Evolutionary conservation across 2,329 filamentous ascomycete species (phyloP), one percentile per base, ranked within the genome.

Genomic region (Talaromyces sp.): DNA sequence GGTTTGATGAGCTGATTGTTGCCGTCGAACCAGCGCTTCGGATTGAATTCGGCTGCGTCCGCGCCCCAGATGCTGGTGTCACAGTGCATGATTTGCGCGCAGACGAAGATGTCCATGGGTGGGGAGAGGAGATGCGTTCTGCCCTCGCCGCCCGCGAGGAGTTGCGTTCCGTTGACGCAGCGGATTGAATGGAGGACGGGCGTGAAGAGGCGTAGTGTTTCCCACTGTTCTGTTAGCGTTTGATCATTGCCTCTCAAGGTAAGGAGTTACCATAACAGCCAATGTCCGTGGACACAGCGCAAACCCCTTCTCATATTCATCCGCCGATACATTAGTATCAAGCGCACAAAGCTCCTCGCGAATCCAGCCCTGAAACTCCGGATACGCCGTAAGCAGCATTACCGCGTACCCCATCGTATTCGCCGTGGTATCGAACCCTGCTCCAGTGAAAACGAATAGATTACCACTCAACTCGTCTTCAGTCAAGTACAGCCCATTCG

Each of bases 321-420:
- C 70, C 2, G 70, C 66, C 2, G 72, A 73, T 3, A 66, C 58
- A 3, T 72, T 69, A 6, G 67, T 63, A 5, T 70, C 59, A 7
- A 84, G 71, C 1, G 69, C 54, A 54, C 79, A 73, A 41, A 85
- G 74, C 68, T 87, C 85, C 62, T 82, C 82, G 9, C 73, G 72
- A 3, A 86, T 69, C 83, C 84, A 86, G 3, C 79, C 77, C 70
- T 87, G 84, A 73, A 80, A 81, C 61, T 82, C 70, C 0, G 82
- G 81, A 65, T 83, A 73, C 1, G 77, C 70, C 1, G 82, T 78
- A 0, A 86, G 74, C 4, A 84, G 71, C 1, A 78, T 76, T n/a
- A 85, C 69, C 2, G 81, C 79, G 67, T 81, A 86, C 0, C 80
- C 76, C 54, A 86, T 75, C 0, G 81, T 82, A 61, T 82, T 83